These are phyloP conservation scores for Purpureocillium lavendulum DNA, from an alignment of 2,329 filamentous ascomycete species.

Conservation along the genomic window DNA sequence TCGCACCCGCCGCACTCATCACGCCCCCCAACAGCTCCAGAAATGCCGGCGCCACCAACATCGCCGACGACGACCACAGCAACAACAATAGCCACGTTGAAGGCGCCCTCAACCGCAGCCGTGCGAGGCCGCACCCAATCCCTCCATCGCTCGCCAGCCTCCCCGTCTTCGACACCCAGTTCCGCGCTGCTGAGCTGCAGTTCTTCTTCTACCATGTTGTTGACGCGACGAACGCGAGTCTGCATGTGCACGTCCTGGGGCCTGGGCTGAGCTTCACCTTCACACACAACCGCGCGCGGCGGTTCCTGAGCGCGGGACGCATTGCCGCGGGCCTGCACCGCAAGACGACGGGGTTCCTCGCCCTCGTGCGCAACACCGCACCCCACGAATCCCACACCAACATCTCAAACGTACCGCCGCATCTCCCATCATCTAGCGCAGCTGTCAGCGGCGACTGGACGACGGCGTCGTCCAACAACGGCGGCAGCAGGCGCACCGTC, in stretches of 20 bases:
- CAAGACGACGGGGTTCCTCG: slow-evolving; percentile 25
- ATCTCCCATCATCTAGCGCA: too few species aligned
- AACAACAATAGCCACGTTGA: too few species aligned
- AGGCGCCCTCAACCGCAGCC: too few species aligned
- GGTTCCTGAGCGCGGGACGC: background rate
- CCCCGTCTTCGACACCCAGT: slow-evolving; percentile 14
- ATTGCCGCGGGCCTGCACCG: slow-evolving; percentile 11
- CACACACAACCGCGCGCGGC: slow-evolving; percentile 14
- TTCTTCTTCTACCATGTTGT: slow-evolving; percentile 25
- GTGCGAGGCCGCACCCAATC: background rate
- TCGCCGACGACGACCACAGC: too few species aligned
- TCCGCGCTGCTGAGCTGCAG: slow-evolving; percentile 6
- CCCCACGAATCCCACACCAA: too few species aligned
- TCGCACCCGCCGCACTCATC: too few species aligned
- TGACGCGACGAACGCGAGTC: slow-evolving; percentile 12
- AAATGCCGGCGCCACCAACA: too few species aligned
- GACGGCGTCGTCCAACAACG: background rate
- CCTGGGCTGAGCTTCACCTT: slow-evolving; percentile 22
- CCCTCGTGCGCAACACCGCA: slow-evolving; percentile 13
- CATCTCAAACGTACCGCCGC: too few species aligned
- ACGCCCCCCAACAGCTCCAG: too few species aligned
- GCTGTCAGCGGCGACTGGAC: background rate
- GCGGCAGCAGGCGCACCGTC: slow-evolving; percentile 16
- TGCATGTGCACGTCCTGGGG: slow-evolving; percentile 21
- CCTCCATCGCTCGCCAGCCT: background rate